Base-by-base conservation (phyloP, 163 green algal species). In the Prototheca cutis region DNA sequence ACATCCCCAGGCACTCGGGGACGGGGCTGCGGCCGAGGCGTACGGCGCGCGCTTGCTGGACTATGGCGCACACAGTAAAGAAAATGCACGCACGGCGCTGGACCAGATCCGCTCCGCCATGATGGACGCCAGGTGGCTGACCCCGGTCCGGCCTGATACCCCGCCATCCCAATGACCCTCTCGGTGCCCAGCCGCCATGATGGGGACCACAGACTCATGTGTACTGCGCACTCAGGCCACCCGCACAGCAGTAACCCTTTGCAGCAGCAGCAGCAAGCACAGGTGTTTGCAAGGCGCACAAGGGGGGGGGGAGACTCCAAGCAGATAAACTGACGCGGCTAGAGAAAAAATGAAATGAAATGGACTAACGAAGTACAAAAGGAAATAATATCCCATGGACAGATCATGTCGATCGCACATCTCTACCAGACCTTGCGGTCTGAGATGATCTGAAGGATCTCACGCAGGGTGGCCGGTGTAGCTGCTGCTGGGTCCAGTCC, bases 41-140 rank as follows among this genome's bases (percentile, higher is more conserved):
- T 79, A 83, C 60, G 84, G 68, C 59, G 63, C 74, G 24, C 74
- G 80, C 6, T 70, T 95, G 54, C 69, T 93, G 57, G 87, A 95
- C 69, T 85, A 79, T 27, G 86, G 84, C 0, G 78, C 73, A 0
- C 61, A 66, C 2, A 67, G 67, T 45, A 88, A 83, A 70, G 84
- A 91, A 70, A 53, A 61, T 4, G 87, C 86, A 29, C 87, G 89
- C 62, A 71, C 72, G 1, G 60, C 87, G 48, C 65, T 90, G 53
- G 42, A 79, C 18, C 84, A 94, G 58, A 66, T 90, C 2, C 69
- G 77, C 13, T 45, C 13, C 36, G 36, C 36, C 13, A 10, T 45
- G 36, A n/a, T n/a, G n/a, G n/a, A n/a, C n/a, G 36, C 13, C 36
- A 45, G 48, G n/a, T 7, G n/a, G 18, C 24, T 8, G 48, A 31